These are phyloP conservation scores for Debaryomyces coudertii DNA, from an alignment of 1,139 yeast species.

Conservation along the genomic window DNA sequence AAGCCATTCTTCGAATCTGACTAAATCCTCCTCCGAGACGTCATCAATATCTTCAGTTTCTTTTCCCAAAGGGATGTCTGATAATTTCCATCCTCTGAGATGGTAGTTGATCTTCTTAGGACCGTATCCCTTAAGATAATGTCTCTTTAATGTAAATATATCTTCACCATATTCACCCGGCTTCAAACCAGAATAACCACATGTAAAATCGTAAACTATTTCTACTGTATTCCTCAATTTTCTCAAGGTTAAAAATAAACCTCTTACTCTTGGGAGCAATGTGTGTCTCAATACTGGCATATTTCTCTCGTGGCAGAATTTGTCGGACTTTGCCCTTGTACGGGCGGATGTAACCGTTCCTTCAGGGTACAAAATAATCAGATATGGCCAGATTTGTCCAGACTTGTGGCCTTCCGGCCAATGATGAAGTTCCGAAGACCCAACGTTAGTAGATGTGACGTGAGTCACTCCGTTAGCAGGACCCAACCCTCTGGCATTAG, in stretches of 20 bases:
- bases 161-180: slow-evolving; percentile 77
- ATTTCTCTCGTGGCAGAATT: slow-evolving; percentile 57
- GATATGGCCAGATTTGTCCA: slow-evolving; percentile 47
- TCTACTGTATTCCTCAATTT: slow-evolving; percentile 63
- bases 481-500: slow-evolving; percentile 54
- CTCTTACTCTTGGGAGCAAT: slow-evolving; percentile 80
- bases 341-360: slow-evolving; percentile 83
- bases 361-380: slow-evolving; percentile 82
- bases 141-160: slow-evolving; percentile 62
- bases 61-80: slow-evolving; percentile 69
- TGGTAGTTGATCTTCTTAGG: slow-evolving; percentile 69
- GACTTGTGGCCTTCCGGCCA: slow-evolving; percentile 46
- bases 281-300: slow-evolving; percentile 59
- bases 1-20: slow-evolving; percentile 74
- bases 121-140: slow-evolving; percentile 69
- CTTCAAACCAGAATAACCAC: slow-evolving; percentile 74
- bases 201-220: slow-evolving; percentile 78
- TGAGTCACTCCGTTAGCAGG: slow-evolving; percentile 51
- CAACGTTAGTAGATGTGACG: slow-evolving; percentile 29
- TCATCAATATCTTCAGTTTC: slow-evolving; percentile 49
- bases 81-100: slow-evolving; percentile 58
- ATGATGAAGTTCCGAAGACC: slow-evolving; percentile 23
- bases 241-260: slow-evolving; percentile 68
- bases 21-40: slow-evolving; percentile 44
- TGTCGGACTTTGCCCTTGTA: slow-evolving; percentile 61